These are phyloP conservation scores for Ganoderma lingzhi DNA, from an alignment of 1,284 basidiomycete genomes.

Conservation along the genomic window DNA sequence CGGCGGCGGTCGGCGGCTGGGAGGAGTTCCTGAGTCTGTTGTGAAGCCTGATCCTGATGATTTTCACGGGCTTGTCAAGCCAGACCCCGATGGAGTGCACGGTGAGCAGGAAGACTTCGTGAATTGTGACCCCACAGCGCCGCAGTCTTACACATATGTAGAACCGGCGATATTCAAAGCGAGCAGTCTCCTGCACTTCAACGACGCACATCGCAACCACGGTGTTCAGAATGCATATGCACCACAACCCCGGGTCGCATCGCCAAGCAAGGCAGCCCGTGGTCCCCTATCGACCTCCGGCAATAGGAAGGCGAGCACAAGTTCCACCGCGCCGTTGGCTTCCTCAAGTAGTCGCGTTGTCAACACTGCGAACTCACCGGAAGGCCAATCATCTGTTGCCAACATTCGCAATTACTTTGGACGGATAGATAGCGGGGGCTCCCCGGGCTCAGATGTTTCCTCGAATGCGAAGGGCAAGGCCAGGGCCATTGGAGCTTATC, in stretches of 20 bases:
- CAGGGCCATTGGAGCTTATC: slow-evolving; percentile 1
- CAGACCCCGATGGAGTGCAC: slow-evolving; percentile 1
- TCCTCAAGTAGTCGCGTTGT: slow-evolving; percentile 20
- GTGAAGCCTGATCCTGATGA: not conserved
- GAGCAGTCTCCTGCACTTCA: slow-evolving; percentile 19
- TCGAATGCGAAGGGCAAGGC: slow-evolving; percentile 20
- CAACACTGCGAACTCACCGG: slow-evolving; percentile 8
- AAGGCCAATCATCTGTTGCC: slow-evolving; percentile 5
- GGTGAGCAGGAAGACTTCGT: not conserved
- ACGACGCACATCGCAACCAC: slow-evolving; percentile 5
- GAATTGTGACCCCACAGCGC: not conserved
- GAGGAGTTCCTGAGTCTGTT: not conserved
- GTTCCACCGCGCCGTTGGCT: slow-evolving; percentile 12
- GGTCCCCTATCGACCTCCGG: not conserved
- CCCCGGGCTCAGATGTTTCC: not conserved
- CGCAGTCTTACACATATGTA: not conserved
- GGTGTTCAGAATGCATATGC: not conserved
- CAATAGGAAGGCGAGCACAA: not conserved
- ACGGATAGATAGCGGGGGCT: slow-evolving; percentile 1
- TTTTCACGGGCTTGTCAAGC: not conserved
- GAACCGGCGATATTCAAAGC: slow-evolving; percentile 20
- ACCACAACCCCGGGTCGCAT: not conserved
- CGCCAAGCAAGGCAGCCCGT: not conserved
- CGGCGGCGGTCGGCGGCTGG: not conserved
- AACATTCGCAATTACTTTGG: slow-evolving; percentile 12